A percentile compares a stretch with the other conserved stretches of the same genome.
Conservation (phyloP, 495 filamentous ascomycete species). For the Aspergillus coremiiformis region DNA sequence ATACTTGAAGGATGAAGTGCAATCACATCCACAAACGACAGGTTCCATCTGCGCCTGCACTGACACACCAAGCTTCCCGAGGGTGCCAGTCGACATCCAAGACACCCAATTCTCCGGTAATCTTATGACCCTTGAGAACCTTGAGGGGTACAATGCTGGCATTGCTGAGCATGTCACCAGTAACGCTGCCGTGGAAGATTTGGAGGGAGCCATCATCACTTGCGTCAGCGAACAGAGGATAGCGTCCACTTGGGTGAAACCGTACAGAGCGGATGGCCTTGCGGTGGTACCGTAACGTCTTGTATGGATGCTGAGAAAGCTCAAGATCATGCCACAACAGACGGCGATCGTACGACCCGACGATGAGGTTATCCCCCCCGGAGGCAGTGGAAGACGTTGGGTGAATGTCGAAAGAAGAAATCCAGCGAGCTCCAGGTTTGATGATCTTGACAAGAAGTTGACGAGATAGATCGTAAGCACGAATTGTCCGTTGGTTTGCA, state of each 20-base stretch:
- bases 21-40: slow-evolving; percentile 67
- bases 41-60: slow-evolving; percentile 89
- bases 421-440: slow-evolving; percentile 90
- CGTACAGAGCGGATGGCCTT: slow-evolving; percentile 83
- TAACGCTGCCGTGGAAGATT: slow-evolving; percentile 94
- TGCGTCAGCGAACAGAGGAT: slow-evolving; percentile 87
- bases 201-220: slow-evolving; percentile 91
- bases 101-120: slow-evolving; percentile 72
- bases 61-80: slow-evolving; percentile 83
- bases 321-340: slow-evolving; percentile 97
- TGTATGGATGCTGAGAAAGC: slow-evolving; percentile 81
- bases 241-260: slow-evolving; percentile 68
- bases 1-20: slow-evolving; percentile 19
- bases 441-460: slow-evolving; percentile 86
- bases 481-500: slow-evolving; percentile 84
- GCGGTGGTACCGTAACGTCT: slow-evolving; percentile 87
- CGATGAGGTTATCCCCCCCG: slow-evolving; percentile 85
- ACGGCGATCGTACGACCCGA: slow-evolving; percentile 87
- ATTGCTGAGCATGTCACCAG: slow-evolving; percentile 89
- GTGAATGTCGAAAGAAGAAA: slow-evolving; percentile 88
- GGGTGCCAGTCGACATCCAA: slow-evolving; percentile 95
- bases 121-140: slow-evolving; percentile 81
- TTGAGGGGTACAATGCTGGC: slow-evolving; percentile 93
- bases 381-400: slow-evolving; percentile 48
- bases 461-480: slow-evolving; percentile 83